These are phyloP conservation scores for Bipolaris gigantea DNA, from an alignment of 2,329 filamentous ascomycete species.

Conservation along the genomic window DNA sequence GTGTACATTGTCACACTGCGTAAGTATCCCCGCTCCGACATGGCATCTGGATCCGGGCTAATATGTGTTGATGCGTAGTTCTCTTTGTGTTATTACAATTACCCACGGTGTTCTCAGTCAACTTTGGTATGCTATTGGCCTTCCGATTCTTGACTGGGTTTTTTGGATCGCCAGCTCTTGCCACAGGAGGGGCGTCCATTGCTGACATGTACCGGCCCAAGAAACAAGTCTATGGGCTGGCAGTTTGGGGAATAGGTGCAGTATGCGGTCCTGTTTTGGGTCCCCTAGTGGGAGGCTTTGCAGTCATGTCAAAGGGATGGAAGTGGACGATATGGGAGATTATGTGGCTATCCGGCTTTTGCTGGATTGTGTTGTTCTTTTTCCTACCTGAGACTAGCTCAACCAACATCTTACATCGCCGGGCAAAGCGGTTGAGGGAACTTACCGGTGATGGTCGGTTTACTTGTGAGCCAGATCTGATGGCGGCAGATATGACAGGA, in stretches of 20 bases:
- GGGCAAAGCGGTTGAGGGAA: conserved; percentile 46
- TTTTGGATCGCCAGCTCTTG: conserved; percentile 51
- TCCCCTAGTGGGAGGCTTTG: conserved; percentile 49
- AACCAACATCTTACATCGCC: conserved; percentile 48
- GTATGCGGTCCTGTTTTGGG: conserved; percentile 50
- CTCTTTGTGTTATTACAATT: conserved; percentile 55
- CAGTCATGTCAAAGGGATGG: conserved; percentile 43
- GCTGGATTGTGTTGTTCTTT: conserved; percentile 46
- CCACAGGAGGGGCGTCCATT: conserved; percentile 52
- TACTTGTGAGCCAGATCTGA: conserved; percentile 47
- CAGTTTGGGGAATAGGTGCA: conserved; percentile 47
- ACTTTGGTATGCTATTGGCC: conserved; percentile 55
- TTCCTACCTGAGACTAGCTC: conserved; percentile 48
- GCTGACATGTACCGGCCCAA: conserved; percentile 49
- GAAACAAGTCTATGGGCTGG: conserved; percentile 46
- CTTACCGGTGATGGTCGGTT: conserved; percentile 46
- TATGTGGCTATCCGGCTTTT: conserved; percentile 47
- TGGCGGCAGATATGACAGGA: conserved; percentile 40
- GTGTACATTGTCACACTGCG: conserved; percentile 27
- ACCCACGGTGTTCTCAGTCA: conserved; percentile 49
- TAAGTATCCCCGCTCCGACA: conserved; percentile 1
- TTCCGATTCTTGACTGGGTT: conserved; percentile 57
- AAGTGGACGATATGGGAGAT: conserved; percentile 50
- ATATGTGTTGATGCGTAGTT: conserved; percentile 15
- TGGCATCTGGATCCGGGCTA: not conserved